Evolutionary conservation across 768 basidiomycete genomes (phyloP), one percentile per base, ranked within the genome.

Genomic region (Leccinellum luteum): DNA sequence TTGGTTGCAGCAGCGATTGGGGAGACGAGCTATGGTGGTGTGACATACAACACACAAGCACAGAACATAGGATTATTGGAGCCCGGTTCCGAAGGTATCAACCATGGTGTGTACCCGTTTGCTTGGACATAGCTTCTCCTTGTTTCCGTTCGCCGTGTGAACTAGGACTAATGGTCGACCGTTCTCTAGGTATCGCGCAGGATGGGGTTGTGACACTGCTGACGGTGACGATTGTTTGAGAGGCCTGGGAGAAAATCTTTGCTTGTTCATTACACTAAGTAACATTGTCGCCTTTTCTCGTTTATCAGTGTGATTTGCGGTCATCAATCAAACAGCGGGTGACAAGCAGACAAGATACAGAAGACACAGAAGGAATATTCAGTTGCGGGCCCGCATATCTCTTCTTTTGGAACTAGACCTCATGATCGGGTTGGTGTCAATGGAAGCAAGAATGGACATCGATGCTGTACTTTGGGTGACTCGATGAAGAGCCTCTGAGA

Each of bases 121-220:
- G 31, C 28, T n/a, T 10, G 28, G 4, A 44, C 43, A 44, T 44
- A 9, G 14, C 14, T 35, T 15, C 4, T 35, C 15, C 10, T 30
- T 35, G 15, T 38, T 38, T 38, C 17, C 7, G 17, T 38, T 38
- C 15, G 35, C 15, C 3, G 31, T 13, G 12, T 12, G 5, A 15
- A n/a, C 9, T 38, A n/a, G 38, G 7, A 0, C n/a, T 44, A 12
- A 44, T 44, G 43, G 3, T 19, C 5, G 19, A 44, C 19, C 19
- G 43, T 21, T 44, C 10, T 12, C n/a, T 44, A 85, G 85, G 75
- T 28, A 88, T 86, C 52, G 78, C 85, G 3, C 78, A 78, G 34
- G 85, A 86, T 64, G 85, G 85, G 45, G 74, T 80, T 32, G 79
- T 82, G 15, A 78, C 78, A 1, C 63, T 86, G 21, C 70, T 87